A percentile compares a stretch with the other conserved stretches of the same genome.
These are phyloP conservation scores for Cochliopodium minus DNA, from an alignment of 208 protist species.

Conservation along the genomic window DNA sequence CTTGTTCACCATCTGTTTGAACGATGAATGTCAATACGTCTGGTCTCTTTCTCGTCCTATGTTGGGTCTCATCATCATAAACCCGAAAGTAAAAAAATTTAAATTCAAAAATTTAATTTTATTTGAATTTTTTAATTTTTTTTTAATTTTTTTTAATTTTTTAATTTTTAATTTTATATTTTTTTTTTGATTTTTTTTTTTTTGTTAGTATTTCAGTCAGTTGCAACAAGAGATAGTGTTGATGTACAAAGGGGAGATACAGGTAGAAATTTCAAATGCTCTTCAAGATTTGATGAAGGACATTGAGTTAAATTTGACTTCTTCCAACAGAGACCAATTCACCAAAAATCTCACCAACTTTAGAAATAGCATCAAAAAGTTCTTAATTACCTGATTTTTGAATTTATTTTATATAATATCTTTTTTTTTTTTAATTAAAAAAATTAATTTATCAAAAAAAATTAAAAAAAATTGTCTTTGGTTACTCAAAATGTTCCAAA, in stretches of 20 bases:
- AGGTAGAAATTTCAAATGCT: constrained; percentile 21
- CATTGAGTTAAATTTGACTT: constrained; percentile 34
- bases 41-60: constrained; percentile 28
- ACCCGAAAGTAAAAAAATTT: constrained; percentile 1
- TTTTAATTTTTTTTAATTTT: constrained; percentile 14
- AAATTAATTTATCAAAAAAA: too few species aligned
- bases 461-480: too few species aligned
- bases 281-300: constrained; percentile 37
- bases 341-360: constrained; percentile 36
- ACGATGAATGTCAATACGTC: constrained; percentile 30
- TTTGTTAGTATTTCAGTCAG: background rate
- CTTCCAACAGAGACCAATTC: constrained; percentile 40
- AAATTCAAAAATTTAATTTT: background rate
- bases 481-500: too few species aligned
- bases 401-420: too few species aligned
- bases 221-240: too few species aligned
- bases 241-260: constrained; percentile 15
- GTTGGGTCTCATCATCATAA: constrained; percentile 26
- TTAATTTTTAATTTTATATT: too few species aligned
- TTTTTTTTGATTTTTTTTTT: too few species aligned
- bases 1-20: constrained; percentile 29
- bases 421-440: too few species aligned
- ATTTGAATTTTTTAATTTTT: constrained; percentile 1
- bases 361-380: constrained; percentile 24
- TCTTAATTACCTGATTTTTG: too few species aligned